Base-by-base conservation (phyloP, 148 eudicot genomes). In the Heliamphora exappendiculata region DNA sequence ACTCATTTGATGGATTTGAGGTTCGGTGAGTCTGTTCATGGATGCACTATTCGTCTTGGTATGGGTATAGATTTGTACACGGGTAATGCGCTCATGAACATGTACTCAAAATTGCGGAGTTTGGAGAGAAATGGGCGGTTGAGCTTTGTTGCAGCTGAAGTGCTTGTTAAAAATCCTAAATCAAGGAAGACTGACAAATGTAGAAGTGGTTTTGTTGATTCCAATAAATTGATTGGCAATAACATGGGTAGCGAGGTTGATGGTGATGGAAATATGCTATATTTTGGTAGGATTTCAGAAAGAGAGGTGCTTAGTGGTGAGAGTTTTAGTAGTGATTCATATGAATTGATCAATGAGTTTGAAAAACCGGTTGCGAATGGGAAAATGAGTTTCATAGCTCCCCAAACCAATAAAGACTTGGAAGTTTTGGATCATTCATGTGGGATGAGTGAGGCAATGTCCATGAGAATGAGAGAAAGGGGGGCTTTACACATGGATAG, bases 71-170 rank as follows among this genome's bases (percentile, higher is more conserved):
- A 94, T 80, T 70, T 88, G 41, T 94, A 78, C 68, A 87, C 88
- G 24, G 91, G 96, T 5, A 94, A 91, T 82, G 97, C 93, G 0
- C 85, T 94, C 22, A 88, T 94, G 98, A 89, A 85, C 66, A 86
- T 94, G 97, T 94, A 94, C 72, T 79, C 84, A 3, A 94, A 94
- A 68, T 67, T 91, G 90, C 88, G 84, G 70, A 8, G 14, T 75
- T 74, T 73, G 59, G 62, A n/a, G 37, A 65, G 16, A 5, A 70
- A 45, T 0, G 2, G 45, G 72, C 58, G 77, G 53, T 1, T 19
- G 2, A 13, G 33, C 34, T 42, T 49, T 72, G 37, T 47, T 24
- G 74, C 77, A 19, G 39, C 0, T 59, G 63, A 85, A 8, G 50
- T 93, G 93, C 83, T 90, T 67, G 98, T 86, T 81, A 79, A 81